Evolutionary conservation across 129 eudicot species (phyloP), one percentile per base, ranked within the genome.

Genomic region (Centrapalus pauciflorus): DNA sequence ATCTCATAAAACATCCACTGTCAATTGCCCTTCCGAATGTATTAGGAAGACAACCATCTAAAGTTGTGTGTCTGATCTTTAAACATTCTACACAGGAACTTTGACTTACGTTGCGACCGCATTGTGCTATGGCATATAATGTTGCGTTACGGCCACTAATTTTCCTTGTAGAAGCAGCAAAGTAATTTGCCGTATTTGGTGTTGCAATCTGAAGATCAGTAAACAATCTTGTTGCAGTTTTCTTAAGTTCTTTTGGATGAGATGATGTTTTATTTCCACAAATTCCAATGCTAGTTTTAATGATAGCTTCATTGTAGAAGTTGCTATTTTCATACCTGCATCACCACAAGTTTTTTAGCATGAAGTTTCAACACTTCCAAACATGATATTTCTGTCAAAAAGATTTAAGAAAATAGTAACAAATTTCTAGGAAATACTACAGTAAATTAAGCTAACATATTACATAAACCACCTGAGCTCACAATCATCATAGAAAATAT

Each of bases 1-100:
- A 86, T 65, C 88, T 79, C 43, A 86, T 23, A 26, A 82, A 86
- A 68, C 93, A 82, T 40, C 81, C 93, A 4, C 79, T 80, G 48
- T 79, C 85, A 52, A 82, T 30, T 14, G 87, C 83, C 66, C 81
- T 73, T 24, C 85, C 93, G 28, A 73, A 78, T 0, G 82, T 73
- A 10, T 55, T 32, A 6, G 93, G 93, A 27, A 80, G 79, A 52
- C 93, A 86, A 27, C 45, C 64, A 17, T 34, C 27, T 29, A 86
- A 48, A 12, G 74, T 54, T 33, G 12, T 34, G 0, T 11, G 26
- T 60, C 66, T 60, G 49, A 60, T 19, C 29, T 65, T 29, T 55
- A 86, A 80, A 77, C 93, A 86, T 21, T 77, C 80, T 7, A 17
- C 69, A 61, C 93, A 86, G 9, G 76, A 73, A 23, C 69, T 71